These are phyloP conservation scores for Pholiota conissans DNA, from an alignment of 768 basidiomycete genomes.

Conservation along the genomic window DNA sequence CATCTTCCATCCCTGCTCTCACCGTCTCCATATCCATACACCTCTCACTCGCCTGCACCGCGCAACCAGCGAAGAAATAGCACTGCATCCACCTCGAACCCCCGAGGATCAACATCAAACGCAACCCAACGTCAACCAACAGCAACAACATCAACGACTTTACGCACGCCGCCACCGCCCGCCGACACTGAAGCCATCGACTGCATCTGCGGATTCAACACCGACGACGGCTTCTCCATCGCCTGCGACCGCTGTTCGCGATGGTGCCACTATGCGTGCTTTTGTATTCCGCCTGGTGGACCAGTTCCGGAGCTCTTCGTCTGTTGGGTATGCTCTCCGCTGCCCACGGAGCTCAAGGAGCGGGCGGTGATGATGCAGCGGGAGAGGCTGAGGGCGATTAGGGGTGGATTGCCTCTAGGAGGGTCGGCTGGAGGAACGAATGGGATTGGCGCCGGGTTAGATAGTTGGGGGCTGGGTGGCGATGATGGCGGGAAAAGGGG, in stretches of 20 bases:
- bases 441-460: neutral
- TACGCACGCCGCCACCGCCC: neutral
- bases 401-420: neutral
- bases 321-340: conserved; percentile 59
- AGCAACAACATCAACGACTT: no score
- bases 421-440: neutral
- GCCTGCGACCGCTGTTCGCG: conserved; percentile 81
- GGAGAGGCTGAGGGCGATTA: neutral
- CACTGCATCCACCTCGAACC: no score
- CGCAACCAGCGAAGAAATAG: neutral
- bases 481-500: conserved; percentile 1
- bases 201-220: conserved; percentile 73
- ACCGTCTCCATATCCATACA: neutral
- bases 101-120: no score
- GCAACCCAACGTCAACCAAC: no score
- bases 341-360: conserved; percentile 18
- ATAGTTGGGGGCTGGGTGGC: neutral
- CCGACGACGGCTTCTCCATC: conserved; percentile 85
- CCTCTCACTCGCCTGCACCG: neutral
- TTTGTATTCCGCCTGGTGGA: conserved; percentile 52
- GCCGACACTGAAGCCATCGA: conserved; percentile 45
- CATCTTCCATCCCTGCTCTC: neutral
- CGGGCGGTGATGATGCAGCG: neutral
- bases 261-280: conserved; percentile 87
- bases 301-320: conserved; percentile 71